Base-by-base conservation (phyloP, 495 filamentous ascomycete genomes). In the Aspergillus heteromorphus region DNA sequence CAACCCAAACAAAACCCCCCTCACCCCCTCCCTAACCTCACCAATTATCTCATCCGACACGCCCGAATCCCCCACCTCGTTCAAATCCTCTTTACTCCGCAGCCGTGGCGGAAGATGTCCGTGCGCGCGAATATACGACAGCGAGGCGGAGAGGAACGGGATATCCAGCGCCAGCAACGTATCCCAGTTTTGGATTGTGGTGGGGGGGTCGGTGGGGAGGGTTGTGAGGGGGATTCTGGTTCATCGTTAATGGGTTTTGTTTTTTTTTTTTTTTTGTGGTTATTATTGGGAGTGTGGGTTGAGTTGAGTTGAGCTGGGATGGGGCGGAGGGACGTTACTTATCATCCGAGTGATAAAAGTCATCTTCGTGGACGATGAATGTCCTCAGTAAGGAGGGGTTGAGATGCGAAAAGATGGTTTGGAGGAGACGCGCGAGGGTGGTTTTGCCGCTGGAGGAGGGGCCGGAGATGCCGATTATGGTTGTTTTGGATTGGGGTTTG, bases 301-400 rank as follows among this genome's bases (percentile, higher is more conserved):
- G n/a, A n/a, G n/a, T n/a, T n/a, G n/a, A n/a, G n/a, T n/a, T n/a
- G n/a, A n/a, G 40, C 8, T n/a, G 18, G 17, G 14, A 11, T 5
- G 9, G 9, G 25, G 21, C 16, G 19, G 7, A 29, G 29, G 14
- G 18, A 13, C 17, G 23, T 61, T 59, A 86, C 82, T 86, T 73
- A n/a, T 78, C 65, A 63, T 97, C 91, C 1, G 88, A 65, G 34
- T 79, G 80, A 68, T 91, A 97, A 66, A 96, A 97, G 68, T 97
- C 92, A 71, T 97, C 92, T 66, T 93, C 83, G 65, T 96, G 91
- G 38, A 97, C 77, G 56, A 96, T 87, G 59, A 89, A 91, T 2
- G 83, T 82, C 6, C 60, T 61, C 14, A 75, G 47, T n/a, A 8
- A 5, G 14, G 43, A 4, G 43, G 48, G 40, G 6, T 53, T 38